phyloP scores from a whole-genome alignment of 2,329 filamentous ascomycete species.

The Pyricularia sp. region DNA sequence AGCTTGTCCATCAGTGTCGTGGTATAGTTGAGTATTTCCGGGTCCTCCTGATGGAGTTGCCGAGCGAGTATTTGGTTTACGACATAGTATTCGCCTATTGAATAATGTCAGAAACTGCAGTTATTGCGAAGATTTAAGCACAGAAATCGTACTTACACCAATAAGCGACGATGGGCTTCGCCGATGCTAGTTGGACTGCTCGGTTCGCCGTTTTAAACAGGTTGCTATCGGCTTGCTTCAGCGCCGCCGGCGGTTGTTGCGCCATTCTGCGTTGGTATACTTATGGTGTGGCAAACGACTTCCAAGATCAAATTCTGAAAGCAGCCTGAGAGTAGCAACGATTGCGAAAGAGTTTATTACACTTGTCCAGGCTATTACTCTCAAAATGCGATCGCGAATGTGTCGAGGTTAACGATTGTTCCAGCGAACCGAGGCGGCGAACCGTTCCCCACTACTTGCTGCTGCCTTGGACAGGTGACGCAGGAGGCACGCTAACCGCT shows the following conservation, averaged over 20 bases:
- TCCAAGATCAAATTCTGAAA: neutral
- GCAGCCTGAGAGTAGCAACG: neutral
- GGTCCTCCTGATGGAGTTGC: slow-evolving; percentile 63
- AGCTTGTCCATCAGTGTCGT: slow-evolving; percentile 80
- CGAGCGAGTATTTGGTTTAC: slow-evolving; percentile 82
- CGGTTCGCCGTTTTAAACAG: slow-evolving; percentile 61
- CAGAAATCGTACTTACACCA: slow-evolving; percentile 57
- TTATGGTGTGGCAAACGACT: neutral
- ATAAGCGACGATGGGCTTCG: slow-evolving; percentile 82
- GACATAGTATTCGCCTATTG: slow-evolving; percentile 73
- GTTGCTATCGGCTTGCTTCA: slow-evolving; percentile 70
- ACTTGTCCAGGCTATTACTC: neutral
- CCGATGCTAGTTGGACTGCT: slow-evolving; percentile 69
- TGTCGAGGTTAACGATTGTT: neutral
- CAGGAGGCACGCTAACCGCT: neutral
- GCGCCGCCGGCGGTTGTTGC: slow-evolving; percentile 51
- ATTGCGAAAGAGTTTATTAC: neutral
- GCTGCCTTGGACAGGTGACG: neutral
- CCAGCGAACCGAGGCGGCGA: neutral
- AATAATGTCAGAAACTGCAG: neutral
- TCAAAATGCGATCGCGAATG: neutral
- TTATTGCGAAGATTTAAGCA: neutral
- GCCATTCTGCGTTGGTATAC: slow-evolving; percentile 46
- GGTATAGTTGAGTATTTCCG: slow-evolving; percentile 70
- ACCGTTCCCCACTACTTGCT: neutral